Percentiles rank a stretch among this genome's conserved stretches.
These are phyloP conservation scores for Pseudopediastrum boryanum DNA, from an alignment of 139 green algal genomes.

Conservation along the genomic window DNA sequence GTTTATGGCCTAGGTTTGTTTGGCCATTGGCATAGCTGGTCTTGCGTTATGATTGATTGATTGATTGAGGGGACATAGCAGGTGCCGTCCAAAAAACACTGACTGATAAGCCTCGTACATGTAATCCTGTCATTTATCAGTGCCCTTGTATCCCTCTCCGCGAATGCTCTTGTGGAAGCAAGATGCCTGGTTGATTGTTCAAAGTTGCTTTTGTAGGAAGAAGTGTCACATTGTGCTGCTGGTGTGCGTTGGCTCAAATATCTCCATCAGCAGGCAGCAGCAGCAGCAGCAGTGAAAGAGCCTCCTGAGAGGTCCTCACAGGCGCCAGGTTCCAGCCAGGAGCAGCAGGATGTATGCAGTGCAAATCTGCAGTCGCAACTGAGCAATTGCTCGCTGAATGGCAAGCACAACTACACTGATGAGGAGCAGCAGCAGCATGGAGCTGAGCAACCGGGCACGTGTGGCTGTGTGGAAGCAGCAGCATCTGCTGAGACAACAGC, in stretches of 20 bases:
- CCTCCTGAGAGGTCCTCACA: not conserved
- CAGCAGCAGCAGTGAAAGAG: not conserved
- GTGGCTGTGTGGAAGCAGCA: not conserved
- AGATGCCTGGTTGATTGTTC: not conserved
- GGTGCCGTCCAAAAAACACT: not conserved
- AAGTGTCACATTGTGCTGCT: slow-evolving; percentile 89
- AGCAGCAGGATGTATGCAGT: not conserved
- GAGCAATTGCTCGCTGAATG: not conserved
- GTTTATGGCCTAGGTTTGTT: too few species aligned
- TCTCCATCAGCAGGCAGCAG: slow-evolving; percentile 55
- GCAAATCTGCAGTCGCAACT: not conserved
- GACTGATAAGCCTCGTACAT: too few species aligned
- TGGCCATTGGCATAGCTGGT: not conserved
- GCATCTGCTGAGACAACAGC: not conserved
- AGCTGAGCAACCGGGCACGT: not conserved
- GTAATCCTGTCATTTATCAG: not conserved
- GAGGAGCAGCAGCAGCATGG: not conserved
- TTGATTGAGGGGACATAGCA: not conserved
- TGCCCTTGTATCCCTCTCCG: not conserved
- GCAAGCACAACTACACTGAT: slow-evolving; percentile 11
- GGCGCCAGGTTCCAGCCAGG: not conserved
- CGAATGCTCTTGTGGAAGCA: not conserved
- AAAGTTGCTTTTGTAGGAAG: slow-evolving; percentile 60
- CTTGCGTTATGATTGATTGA: not conserved
- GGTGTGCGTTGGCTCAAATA: slow-evolving; percentile 85